These are phyloP conservation scores for Diaporthe destruens DNA, from an alignment of 2,329 filamentous ascomycete genomes.

Conservation along the genomic window DNA sequence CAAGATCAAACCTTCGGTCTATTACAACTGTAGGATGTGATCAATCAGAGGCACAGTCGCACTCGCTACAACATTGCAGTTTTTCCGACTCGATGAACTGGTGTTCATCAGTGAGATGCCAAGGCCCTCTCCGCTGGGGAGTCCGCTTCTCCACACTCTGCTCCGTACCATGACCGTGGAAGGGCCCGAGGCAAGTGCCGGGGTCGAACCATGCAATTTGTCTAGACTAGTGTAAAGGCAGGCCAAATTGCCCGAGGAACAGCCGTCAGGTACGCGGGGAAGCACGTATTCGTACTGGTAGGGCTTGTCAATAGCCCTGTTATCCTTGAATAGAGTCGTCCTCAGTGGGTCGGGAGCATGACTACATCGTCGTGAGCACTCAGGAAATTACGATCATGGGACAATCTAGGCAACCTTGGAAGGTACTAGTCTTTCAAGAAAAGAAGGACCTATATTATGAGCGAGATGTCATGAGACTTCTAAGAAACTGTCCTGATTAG, in stretches of 20 bases:
- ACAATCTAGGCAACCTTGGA: background rate
- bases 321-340: background rate
- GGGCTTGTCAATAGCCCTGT: background rate
- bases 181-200: background rate
- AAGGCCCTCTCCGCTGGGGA: background rate
- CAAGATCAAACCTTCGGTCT: too few relatives aligned
- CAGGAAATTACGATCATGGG: background rate
- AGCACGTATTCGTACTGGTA: background rate
- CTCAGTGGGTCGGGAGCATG: background rate
- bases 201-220: background rate
- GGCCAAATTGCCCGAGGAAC: conserved; percentile 22
- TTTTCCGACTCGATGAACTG: background rate
- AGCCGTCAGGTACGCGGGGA: conserved; percentile 20
- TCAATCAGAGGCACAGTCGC: background rate
- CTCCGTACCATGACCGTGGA: background rate
- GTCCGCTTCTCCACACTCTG: conserved; percentile 1
- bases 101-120: conserved; percentile 10
- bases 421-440: too few relatives aligned
- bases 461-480: too few relatives aligned
- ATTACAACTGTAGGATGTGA: too few relatives aligned
- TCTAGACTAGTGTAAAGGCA: background rate
- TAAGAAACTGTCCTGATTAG: background rate
- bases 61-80: background rate
- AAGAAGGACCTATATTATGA: background rate
- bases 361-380: background rate